Conservation (phyloP, 139 green algal species). For the Astrephomene gubernaculifera region DNA sequence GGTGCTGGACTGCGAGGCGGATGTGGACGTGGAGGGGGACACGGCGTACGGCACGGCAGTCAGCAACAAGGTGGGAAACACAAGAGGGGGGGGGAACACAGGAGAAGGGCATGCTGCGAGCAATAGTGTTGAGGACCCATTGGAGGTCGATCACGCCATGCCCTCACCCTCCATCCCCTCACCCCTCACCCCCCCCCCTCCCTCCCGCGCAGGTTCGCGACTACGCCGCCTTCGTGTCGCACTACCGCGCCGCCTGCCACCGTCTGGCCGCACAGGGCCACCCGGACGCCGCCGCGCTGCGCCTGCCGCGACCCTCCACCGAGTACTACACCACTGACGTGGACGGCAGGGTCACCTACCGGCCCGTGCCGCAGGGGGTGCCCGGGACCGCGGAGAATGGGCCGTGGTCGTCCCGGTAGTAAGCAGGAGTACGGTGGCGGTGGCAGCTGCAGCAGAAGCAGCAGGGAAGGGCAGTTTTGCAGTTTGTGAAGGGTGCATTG, state of each 20-base stretch:
- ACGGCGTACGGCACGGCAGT: conserved; percentile 52
- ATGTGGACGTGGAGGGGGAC: conserved; percentile 68
- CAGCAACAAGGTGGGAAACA: not conserved
- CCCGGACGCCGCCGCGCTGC: not conserved
- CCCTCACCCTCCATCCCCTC: not conserved
- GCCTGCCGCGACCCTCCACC: not conserved
- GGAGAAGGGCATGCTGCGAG: not conserved
- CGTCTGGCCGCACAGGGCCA: not conserved
- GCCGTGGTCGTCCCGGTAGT: too few relatives aligned
- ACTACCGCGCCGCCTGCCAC: conserved; percentile 39
- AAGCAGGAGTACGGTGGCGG: too few relatives aligned
- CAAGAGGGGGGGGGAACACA: not conserved
- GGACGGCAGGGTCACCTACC: not conserved
- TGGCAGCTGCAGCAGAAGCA: too few relatives aligned
- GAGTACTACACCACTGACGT: conserved; percentile 37
- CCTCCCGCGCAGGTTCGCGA: not conserved
- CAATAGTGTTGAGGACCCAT: not conserved
- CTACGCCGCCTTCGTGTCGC: conserved; percentile 22
- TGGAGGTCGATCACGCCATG: not conserved
- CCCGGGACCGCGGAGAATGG: not conserved
- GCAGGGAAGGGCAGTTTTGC: too few relatives aligned
- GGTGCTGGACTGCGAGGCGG: conserved; percentile 79
- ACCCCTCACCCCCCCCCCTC: not conserved
- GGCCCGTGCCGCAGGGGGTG: not conserved
- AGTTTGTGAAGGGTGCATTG: too few relatives aligned